Evolutionary conservation across 2,329 filamentous ascomycete species (phyloP).

Genomic region (Aspergillus melleus): DNA sequence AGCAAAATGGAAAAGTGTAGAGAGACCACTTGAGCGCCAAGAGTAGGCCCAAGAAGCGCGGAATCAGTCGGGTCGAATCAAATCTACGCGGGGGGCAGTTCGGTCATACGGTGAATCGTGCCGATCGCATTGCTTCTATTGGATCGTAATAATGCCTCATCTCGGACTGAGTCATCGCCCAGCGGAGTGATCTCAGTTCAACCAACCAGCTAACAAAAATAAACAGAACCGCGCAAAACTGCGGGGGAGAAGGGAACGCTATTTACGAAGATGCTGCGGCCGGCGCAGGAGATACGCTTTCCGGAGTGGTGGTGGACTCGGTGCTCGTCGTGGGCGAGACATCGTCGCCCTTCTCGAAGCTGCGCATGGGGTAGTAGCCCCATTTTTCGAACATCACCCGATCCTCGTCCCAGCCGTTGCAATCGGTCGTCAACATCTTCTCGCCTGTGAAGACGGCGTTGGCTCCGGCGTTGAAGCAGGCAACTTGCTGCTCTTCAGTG

Average conservation of each 20-base stretch:
- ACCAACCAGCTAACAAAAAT: background rate
- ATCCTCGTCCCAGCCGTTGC: slow-evolving; percentile 89
- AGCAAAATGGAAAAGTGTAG: background rate
- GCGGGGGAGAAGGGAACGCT: background rate
- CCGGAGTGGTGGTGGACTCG: slow-evolving; percentile 7
- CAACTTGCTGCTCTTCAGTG: slow-evolving; percentile 81
- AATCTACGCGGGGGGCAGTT: slow-evolving; percentile 2
- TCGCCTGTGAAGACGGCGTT: slow-evolving; percentile 96
- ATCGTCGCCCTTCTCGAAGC: slow-evolving; percentile 46
- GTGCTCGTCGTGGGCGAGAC: slow-evolving; percentile 7
- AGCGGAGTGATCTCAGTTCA: background rate
- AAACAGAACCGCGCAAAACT: background rate
- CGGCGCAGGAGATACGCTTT: slow-evolving; percentile 28
- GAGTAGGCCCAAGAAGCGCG: slow-evolving; percentile 2
- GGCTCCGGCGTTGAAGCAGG: slow-evolving; percentile 87
- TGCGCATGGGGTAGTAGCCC: slow-evolving; percentile 76
- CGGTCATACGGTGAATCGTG: background rate
- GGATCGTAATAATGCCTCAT: slow-evolving; percentile 9
- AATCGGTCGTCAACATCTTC: slow-evolving; percentile 93
- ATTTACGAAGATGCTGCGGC: slow-evolving; percentile 29
- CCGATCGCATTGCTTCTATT: slow-evolving; percentile 5
- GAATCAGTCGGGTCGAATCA: slow-evolving; percentile 2
- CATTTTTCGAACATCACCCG: slow-evolving; percentile 78
- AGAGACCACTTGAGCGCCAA: background rate
- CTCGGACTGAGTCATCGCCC: background rate